Conservation (phyloP, 179 eudicot genomes). For the Beta lomatogona region DNA sequence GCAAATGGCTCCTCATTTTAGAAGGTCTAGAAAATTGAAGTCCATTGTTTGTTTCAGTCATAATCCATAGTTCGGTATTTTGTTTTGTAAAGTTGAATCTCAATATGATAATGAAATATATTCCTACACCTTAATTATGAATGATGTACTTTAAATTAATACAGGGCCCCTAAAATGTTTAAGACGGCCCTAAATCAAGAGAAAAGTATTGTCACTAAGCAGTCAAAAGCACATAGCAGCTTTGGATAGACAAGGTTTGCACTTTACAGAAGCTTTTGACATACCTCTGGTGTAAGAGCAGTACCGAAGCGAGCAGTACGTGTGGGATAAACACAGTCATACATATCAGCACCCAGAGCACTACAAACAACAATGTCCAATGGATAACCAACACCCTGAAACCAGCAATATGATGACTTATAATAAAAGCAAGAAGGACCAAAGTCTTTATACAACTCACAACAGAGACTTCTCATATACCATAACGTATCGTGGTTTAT, state of each 20-base stretch:
- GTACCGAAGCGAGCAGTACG: constrained; percentile 97
- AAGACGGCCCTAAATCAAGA: neutral
- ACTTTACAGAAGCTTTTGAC: neutral
- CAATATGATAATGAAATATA: too few relatives aligned
- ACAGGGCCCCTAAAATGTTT: too few relatives aligned
- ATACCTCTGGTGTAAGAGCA: constrained; percentile 85
- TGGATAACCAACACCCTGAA: constrained; percentile 92
- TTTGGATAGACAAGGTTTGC: neutral
- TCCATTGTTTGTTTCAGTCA: too few relatives aligned
- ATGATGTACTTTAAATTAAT: too few relatives aligned
- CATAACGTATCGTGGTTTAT: constrained; percentile 94
- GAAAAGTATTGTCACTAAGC: neutral
- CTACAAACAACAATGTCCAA: constrained; percentile 94
- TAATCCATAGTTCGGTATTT: too few relatives aligned
- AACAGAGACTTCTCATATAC: constrained; percentile 35
- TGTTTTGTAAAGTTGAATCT: too few relatives aligned
- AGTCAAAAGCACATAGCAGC: neutral
- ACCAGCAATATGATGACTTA: neutral
- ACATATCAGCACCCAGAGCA: constrained; percentile 95
- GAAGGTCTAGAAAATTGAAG: too few relatives aligned
- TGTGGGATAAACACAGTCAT: constrained; percentile 94
- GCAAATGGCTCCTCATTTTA: too few relatives aligned
- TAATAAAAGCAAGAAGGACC: constrained; percentile 7
- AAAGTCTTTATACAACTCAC: neutral
- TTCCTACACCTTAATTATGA: too few relatives aligned